These are phyloP conservation scores for Tieghemiomyces parasiticus DNA, from an alignment of 192 early-diverging fungal genomes.

Conservation along the genomic window DNA sequence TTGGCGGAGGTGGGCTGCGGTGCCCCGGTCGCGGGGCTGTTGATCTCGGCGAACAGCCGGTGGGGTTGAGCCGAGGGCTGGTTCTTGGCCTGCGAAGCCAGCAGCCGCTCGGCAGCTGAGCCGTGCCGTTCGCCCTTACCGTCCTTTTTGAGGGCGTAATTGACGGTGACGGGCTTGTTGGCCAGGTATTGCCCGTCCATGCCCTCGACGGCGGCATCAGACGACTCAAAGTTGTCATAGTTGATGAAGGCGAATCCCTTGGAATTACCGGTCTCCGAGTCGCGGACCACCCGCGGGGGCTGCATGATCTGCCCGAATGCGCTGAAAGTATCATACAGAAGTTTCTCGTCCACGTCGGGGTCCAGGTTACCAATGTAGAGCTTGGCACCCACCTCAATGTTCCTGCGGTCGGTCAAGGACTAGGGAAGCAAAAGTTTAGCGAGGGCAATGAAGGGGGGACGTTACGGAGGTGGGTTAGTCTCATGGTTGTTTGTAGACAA, in stretches of 20 bases:
- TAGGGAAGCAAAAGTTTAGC: no score
- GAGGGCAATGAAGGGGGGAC: no score
- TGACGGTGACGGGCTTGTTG: conserved; percentile 80
- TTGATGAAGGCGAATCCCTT: conserved; percentile 90
- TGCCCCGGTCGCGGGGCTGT: neutral
- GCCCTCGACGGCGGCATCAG: conserved; percentile 93
- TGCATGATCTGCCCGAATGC: conserved; percentile 87
- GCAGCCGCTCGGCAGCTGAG: conserved; percentile 81
- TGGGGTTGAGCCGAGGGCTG: conserved; percentile 53
- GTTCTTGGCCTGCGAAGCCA: conserved; percentile 79
- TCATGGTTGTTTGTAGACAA: no score
- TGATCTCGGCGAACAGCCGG: conserved; percentile 51
- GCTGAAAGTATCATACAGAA: conserved; percentile 87
- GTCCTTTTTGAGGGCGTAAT: conserved; percentile 96
- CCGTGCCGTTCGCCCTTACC: conserved; percentile 96
- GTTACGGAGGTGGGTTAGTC: no score
- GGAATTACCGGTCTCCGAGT: conserved; percentile 67
- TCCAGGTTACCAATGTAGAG: conserved; percentile 96
- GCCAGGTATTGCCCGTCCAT: conserved; percentile 97
- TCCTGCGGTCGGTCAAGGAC: conserved; percentile 62
- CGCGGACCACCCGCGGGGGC: conserved; percentile 73
- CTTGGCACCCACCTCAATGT: conserved; percentile 87
- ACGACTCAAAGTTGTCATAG: conserved; percentile 86
- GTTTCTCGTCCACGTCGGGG: conserved; percentile 76
- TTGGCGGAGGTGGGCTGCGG: no score